These are phyloP conservation scores for Tuber magnatum DNA, from an alignment of 495 filamentous ascomycete genomes.

Conservation along the genomic window DNA sequence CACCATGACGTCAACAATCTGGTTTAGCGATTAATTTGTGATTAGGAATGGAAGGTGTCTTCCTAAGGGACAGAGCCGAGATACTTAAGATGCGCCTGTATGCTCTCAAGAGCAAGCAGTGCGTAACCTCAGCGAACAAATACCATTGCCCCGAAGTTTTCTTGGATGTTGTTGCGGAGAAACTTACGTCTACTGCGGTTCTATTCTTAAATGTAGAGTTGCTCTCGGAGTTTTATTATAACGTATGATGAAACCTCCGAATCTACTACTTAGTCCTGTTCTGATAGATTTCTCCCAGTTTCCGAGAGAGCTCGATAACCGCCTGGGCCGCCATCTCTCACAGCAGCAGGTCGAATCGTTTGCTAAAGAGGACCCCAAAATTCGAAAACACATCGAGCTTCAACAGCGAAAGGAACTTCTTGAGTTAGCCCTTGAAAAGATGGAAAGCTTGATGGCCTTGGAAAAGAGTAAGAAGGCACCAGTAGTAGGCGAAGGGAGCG, in stretches of 20 bases:
- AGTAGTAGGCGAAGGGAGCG: conserved; percentile 12
- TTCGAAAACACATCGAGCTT: conserved; percentile 80
- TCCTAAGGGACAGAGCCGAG: conserved; percentile 82
- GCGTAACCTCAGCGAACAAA: conserved; percentile 71
- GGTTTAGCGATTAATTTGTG: conserved; percentile 24
- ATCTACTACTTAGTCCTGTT: not conserved
- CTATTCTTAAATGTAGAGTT: conserved; percentile 97
- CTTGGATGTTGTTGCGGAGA: conserved; percentile 91
- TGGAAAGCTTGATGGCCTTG: conserved; percentile 74
- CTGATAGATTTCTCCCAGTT: conserved; percentile 48
- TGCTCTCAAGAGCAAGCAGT: conserved; percentile 82
- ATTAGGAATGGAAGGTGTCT: conserved; percentile 78
- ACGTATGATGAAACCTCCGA: conserved; percentile 41
- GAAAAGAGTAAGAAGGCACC: conserved; percentile 47
- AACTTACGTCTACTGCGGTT: conserved; percentile 88
- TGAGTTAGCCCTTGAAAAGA: conserved; percentile 86
- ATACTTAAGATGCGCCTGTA: conserved; percentile 82
- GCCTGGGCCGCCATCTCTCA: conserved; percentile 74
- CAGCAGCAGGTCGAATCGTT: conserved; percentile 77
- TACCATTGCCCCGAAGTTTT: conserved; percentile 97
- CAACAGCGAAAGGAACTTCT: conserved; percentile 86
- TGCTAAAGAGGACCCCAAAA: conserved; percentile 82
- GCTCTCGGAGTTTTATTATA: conserved; percentile 91
- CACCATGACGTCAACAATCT: conserved; percentile 7
- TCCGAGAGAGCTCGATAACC: conserved; percentile 79